These are phyloP conservation scores for Luffa acutangula DNA, from an alignment of 306 rosid species.

Conservation along the genomic window DNA sequence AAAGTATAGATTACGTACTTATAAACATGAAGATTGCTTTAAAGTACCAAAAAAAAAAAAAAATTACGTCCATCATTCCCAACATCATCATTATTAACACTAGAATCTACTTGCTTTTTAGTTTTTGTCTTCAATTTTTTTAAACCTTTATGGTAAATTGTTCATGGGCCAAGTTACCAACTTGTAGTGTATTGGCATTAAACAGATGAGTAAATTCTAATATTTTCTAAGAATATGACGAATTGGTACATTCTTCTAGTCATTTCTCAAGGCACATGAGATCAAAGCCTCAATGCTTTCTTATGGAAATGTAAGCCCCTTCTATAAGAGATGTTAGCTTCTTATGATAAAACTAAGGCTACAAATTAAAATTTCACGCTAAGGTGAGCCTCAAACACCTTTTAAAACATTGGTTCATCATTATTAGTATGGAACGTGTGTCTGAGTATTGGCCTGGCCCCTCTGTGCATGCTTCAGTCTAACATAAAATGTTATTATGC, in stretches of 20 bases:
- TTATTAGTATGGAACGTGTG: not conserved
- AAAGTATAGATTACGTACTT: not conserved
- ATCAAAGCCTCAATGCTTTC: not conserved
- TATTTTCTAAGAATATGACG: not conserved
- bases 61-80: not conserved
- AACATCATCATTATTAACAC: not conserved
- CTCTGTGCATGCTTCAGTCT: conserved; percentile 6
- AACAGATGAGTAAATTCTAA: not conserved
- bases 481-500: conserved; percentile 1
- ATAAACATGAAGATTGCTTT: not conserved
- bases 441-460: not conserved
- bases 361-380: not conserved
- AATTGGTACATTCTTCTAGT: not conserved
- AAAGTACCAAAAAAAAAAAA: not conserved
- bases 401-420: not conserved
- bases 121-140: not conserved
- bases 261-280: not conserved
- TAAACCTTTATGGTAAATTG: not conserved
- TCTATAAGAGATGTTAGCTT: not conserved
- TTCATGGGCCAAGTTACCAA: not conserved
- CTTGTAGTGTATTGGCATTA: not conserved
- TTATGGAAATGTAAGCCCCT: not conserved
- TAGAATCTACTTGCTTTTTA: not conserved
- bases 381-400: not conserved
- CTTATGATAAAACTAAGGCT: not conserved